Evolutionary conservation across 805 yeast genomes (phyloP).

Genomic region (Metschnikowia lunata): DNA sequence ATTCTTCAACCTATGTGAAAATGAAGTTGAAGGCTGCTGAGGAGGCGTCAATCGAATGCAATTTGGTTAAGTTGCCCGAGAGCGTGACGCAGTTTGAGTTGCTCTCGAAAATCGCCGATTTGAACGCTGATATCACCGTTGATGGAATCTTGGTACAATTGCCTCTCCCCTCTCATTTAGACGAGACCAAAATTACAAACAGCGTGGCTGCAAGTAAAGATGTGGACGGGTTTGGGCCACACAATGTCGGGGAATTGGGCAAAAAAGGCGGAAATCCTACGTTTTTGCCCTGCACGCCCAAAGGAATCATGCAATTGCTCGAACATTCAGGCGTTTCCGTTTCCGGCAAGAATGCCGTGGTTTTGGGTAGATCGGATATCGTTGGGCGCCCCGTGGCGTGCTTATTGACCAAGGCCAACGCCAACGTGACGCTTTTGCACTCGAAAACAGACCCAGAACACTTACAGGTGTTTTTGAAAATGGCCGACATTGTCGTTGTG

Average conservation of each 20-base stretch:
- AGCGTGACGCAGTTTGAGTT: slow-evolving; percentile 52
- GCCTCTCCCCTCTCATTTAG: slow-evolving; percentile 68
- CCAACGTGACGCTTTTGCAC: slow-evolving; percentile 75
- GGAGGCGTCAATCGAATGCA: slow-evolving; percentile 63
- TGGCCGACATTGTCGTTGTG: slow-evolving; percentile 73
- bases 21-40: slow-evolving; percentile 77
- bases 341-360: slow-evolving; percentile 72
- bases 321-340: slow-evolving; percentile 52
- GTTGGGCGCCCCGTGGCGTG: slow-evolving; percentile 81
- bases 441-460: slow-evolving; percentile 55
- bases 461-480: slow-evolving; percentile 42
- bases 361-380: slow-evolving; percentile 79
- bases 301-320: slow-evolving; percentile 68
- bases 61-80: slow-evolving; percentile 56
- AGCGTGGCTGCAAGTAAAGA: slow-evolving; percentile 66
- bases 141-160: slow-evolving; percentile 75
- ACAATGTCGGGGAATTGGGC: slow-evolving; percentile 71
- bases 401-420: slow-evolving; percentile 63
- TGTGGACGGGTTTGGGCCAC: slow-evolving; percentile 80
- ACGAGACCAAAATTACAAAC: slow-evolving; percentile 63
- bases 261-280: slow-evolving; percentile 68
- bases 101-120: slow-evolving; percentile 46
- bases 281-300: slow-evolving; percentile 80
- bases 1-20: slow-evolving; percentile 74
- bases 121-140: slow-evolving; percentile 56